A percentile compares a stretch with the other conserved stretches of the same genome.
Conservation (phyloP, 345 rosid species). For the Lenwebbia sp. region DNA sequence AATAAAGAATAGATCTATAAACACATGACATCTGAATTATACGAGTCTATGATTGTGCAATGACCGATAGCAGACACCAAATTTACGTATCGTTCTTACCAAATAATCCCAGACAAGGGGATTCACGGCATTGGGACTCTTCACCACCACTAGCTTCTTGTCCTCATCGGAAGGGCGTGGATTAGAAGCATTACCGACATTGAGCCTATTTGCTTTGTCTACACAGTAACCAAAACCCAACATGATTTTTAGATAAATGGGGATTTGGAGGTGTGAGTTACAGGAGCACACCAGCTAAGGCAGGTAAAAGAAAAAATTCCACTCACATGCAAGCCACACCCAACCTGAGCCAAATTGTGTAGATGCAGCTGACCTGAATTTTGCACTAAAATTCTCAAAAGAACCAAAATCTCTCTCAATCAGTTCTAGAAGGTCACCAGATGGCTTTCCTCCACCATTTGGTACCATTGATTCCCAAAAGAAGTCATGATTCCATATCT, state of each 20-base stretch:
- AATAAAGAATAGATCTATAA: neutral
- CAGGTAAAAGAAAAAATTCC: neutral
- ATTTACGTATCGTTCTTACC: conserved; percentile 26
- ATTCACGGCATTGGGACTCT: conserved; percentile 88
- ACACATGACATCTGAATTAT: neutral
- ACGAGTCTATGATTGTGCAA: neutral
- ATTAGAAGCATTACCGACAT: conserved; percentile 55
- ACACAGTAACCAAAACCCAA: neutral
- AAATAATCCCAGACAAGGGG: conserved; percentile 88
- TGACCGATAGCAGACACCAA: neutral
- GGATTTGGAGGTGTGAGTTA: neutral
- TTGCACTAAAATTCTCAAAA: conserved; percentile 37
- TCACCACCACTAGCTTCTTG: conserved; percentile 70
- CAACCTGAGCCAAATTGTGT: conserved; percentile 93
- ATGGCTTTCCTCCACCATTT: conserved; percentile 86
- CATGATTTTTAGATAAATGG: neutral
- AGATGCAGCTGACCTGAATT: conserved; percentile 62
- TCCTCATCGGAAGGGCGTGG: conserved; percentile 65
- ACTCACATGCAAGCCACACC: conserved; percentile 93
- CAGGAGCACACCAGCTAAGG: neutral
- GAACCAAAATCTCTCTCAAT: conserved; percentile 87
- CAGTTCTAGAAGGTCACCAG: conserved; percentile 59
- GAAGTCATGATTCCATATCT: conserved; percentile 97
- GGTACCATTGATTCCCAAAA: conserved; percentile 96
- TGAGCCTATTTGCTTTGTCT: conserved; percentile 77